Conservation (phyloP, 352 stramenopile genomes). For the Pythium scleroteichum region DNA sequence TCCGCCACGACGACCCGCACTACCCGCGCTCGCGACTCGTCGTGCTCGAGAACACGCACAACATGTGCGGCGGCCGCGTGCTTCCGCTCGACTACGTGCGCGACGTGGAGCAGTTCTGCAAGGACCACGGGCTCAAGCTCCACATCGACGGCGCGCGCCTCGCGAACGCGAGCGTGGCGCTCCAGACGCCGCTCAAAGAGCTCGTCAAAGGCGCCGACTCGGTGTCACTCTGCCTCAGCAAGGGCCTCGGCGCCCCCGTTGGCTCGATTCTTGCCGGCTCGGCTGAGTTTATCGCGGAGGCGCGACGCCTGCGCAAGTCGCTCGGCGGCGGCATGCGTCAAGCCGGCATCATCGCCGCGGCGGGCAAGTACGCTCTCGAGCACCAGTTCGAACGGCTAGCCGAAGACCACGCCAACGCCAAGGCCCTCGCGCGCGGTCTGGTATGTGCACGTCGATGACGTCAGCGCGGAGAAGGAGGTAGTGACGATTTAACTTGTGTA, state of each 20-base stretch:
- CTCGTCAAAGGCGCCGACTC: conserved; percentile 88
- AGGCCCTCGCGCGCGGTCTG: conserved; percentile 65
- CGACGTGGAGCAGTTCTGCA: conserved; percentile 67
- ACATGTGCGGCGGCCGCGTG: conserved; percentile 93
- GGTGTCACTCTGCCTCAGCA: conserved; percentile 95
- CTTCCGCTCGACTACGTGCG: conserved; percentile 87
- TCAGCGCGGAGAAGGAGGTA: background rate
- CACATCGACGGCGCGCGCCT: conserved; percentile 96
- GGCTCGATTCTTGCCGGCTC: conserved; percentile 93
- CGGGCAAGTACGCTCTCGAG: conserved; percentile 90
- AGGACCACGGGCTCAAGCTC: conserved; percentile 81
- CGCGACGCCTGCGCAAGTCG: conserved; percentile 93
- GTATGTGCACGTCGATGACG: background rate
- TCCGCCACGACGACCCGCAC: conserved; percentile 79
- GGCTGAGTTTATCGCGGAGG: conserved; percentile 87
- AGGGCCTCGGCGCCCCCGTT: conserved; percentile 94
- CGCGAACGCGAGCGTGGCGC: conserved; percentile 93
- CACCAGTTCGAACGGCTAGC: conserved; percentile 85
- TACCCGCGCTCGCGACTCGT: conserved; percentile 90
- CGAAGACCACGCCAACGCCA: conserved; percentile 83
- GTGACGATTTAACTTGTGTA: conserved; percentile 11
- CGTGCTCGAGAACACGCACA: conserved; percentile 98
- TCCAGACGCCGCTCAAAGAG: conserved; percentile 60
- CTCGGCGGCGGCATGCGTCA: conserved; percentile 98
- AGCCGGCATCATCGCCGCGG: conserved; percentile 91